phyloP scores from a whole-genome alignment of 495 filamentous ascomycete genomes.

The Bathelium albidoporum region DNA sequence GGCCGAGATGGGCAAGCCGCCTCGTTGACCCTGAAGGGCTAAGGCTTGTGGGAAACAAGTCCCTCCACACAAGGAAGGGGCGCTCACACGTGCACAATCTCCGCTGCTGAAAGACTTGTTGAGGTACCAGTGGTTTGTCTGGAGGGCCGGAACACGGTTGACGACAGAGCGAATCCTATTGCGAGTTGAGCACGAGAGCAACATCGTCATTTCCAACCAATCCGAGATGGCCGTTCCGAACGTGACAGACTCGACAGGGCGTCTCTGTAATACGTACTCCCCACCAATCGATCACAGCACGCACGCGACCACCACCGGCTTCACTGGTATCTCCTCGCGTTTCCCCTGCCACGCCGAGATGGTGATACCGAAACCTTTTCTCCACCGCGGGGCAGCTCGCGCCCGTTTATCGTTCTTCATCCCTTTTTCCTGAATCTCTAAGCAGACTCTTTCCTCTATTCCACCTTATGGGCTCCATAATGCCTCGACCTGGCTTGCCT shows the following conservation, averaged over 20 bases:
- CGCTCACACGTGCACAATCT: too few relatives aligned
- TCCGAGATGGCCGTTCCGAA: too few relatives aligned
- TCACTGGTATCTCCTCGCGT: neutral
- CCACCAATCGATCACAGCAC: conserved; percentile 1
- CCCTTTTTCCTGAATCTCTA: neutral
- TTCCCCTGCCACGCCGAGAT: neutral
- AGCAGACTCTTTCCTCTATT: neutral
- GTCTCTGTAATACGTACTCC: neutral
- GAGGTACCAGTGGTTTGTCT: too few relatives aligned
- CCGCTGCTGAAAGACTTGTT: too few relatives aligned
- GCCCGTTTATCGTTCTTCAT: neutral
- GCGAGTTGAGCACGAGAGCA: neutral
- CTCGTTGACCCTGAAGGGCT: too few relatives aligned
- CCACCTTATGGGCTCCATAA: neutral
- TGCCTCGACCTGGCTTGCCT: conserved; percentile 34
- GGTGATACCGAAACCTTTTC: neutral
- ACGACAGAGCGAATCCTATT: neutral
- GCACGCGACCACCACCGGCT: neutral
- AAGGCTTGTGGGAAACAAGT: too few relatives aligned
- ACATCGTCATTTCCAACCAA: neutral
- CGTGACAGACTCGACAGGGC: too few relatives aligned
- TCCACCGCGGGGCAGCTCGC: neutral
- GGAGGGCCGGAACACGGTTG: too few relatives aligned
- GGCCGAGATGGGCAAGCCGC: too few relatives aligned
- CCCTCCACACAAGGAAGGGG: too few relatives aligned